These are phyloP conservation scores for Coprinellus micaceus DNA, from an alignment of 768 basidiomycete species.

Conservation along the genomic window DNA sequence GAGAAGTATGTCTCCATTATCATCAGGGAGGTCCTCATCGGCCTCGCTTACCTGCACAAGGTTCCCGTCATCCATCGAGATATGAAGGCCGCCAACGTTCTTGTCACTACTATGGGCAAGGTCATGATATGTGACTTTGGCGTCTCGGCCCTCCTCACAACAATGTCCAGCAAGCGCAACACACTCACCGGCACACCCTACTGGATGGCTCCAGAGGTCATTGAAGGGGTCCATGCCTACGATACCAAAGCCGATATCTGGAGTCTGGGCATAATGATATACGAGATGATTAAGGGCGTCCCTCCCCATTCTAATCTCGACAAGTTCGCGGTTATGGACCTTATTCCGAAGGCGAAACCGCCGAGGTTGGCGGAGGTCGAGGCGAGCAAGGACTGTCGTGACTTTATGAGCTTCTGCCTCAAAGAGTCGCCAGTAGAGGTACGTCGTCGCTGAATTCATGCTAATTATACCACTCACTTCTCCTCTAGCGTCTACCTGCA, in stretches of 20 bases:
- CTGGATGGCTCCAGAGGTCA: constrained; percentile 99
- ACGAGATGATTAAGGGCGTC: constrained; percentile 95
- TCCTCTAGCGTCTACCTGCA: constrained; percentile 70
- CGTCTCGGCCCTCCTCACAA: constrained; percentile 88
- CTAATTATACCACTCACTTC: constrained; percentile 4
- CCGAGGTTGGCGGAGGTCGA: constrained; percentile 75
- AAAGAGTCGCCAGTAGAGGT: constrained; percentile 80
- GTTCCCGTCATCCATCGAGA: constrained; percentile 95
- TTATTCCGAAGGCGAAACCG: constrained; percentile 83
- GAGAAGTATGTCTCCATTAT: constrained; percentile 89
- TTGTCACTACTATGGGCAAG: constrained; percentile 83
- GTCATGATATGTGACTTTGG: constrained; percentile 98
- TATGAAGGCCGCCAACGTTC: constrained; percentile 96
- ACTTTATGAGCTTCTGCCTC: constrained; percentile 82
- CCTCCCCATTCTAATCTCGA: constrained; percentile 91
- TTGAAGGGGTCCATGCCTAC: constrained; percentile 83
- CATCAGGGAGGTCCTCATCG: constrained; percentile 83
- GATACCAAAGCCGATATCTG: constrained; percentile 98
- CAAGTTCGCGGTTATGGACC: constrained; percentile 79
- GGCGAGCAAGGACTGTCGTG: constrained; percentile 81
- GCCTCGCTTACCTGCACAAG: constrained; percentile 86
- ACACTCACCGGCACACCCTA: constrained; percentile 97
- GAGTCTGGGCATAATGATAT: constrained; percentile 94
- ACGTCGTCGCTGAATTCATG: constrained; percentile 17
- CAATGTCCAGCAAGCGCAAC: constrained; percentile 84